These are phyloP conservation scores for Talaromyces thailandensis DNA, from an alignment of 495 filamentous ascomycete species.

Conservation along the genomic window DNA sequence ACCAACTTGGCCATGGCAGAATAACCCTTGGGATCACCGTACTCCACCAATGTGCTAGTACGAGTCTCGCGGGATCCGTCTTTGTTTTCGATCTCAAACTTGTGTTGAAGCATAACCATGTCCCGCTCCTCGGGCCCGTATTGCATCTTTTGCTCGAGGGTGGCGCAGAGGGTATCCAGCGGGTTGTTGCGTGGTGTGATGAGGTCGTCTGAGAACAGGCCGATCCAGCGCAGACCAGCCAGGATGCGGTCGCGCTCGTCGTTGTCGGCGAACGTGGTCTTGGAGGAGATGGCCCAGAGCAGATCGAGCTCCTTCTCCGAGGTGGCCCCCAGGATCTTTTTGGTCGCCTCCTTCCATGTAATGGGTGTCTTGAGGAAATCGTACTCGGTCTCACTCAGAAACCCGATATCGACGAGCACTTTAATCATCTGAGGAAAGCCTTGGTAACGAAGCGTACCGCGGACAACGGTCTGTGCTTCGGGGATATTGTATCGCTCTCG, in stretches of 20 bases:
- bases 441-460: slow-evolving; percentile 73
- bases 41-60: slow-evolving; percentile 77
- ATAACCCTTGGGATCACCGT: slow-evolving; percentile 75
- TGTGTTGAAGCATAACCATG: slow-evolving; percentile 84
- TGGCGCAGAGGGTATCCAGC: slow-evolving; percentile 82
- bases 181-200: slow-evolving; percentile 72
- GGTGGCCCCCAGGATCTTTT: slow-evolving; percentile 59
- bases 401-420: slow-evolving; percentile 76
- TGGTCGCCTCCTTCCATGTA: slow-evolving; percentile 74
- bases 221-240: slow-evolving; percentile 73
- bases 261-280: slow-evolving; percentile 58
- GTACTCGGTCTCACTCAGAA: slow-evolving; percentile 60
- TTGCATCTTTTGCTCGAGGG: slow-evolving; percentile 86
- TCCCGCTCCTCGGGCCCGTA: slow-evolving; percentile 79
- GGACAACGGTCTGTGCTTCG: slow-evolving; percentile 49
- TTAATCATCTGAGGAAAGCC: slow-evolving; percentile 87
- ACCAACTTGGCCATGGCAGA: slow-evolving; percentile 85
- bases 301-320: slow-evolving; percentile 58
- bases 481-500: slow-evolving; percentile 85
- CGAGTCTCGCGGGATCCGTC: slow-evolving; percentile 67
- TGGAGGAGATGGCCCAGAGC: slow-evolving; percentile 60
- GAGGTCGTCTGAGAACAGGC: slow-evolving; percentile 69
- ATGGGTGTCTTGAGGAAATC: slow-evolving; percentile 52
- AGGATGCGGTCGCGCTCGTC: slow-evolving; percentile 74
- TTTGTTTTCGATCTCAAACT: slow-evolving; percentile 78